Base-by-base conservation (phyloP, 768 basidiomycete genomes). In the Lentinula detonsa region DNA sequence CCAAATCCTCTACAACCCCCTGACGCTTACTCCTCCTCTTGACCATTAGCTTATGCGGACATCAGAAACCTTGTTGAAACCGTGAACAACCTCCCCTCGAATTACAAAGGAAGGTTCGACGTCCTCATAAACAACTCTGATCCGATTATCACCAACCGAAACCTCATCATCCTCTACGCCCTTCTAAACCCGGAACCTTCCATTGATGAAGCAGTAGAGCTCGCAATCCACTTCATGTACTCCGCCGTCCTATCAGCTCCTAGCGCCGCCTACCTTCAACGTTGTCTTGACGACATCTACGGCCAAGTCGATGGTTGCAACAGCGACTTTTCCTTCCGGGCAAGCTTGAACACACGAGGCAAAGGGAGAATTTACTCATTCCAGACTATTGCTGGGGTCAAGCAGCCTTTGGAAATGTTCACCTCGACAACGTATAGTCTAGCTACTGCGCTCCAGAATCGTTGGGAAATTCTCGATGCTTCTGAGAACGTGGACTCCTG, bases 201-300 rank as follows among this genome's bases (percentile, higher is more conserved):
- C 7, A 66, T 74, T 40, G 76, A 78, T 16, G 75, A 78, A 69
- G 73, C 74, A 4, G 77, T 75, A 10, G 77, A 78, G 64, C 67
- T 80, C 9, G 74, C 74, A 0, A 65, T 69, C 7, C 78, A 78
- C 62, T 65, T 78, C 28, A 78, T 78, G 75, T 80, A 78, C 64
- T 78, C 78, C 1, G 67, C 74, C 42, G 68, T 67, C 23, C 66
- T 80, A n/a, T 66, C 75, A 0, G 69, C 71, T 9, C 69, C 71
- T 6, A 69, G 69, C 18, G 73, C 74, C 11, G 68, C 72, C 2
- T 77, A 78, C 56, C 58, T 77, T 48, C 68, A 69, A 31, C 70
- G 69, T 7, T 77, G 75, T 61, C 67, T 74, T 34, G 72, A 72
- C 46, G 55, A 68, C 34, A 74, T 77, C 7, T 78, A 78, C 57